Base-by-base conservation (phyloP, 2,329 filamentous ascomycete species). In the Penicillium sp. region DNA sequence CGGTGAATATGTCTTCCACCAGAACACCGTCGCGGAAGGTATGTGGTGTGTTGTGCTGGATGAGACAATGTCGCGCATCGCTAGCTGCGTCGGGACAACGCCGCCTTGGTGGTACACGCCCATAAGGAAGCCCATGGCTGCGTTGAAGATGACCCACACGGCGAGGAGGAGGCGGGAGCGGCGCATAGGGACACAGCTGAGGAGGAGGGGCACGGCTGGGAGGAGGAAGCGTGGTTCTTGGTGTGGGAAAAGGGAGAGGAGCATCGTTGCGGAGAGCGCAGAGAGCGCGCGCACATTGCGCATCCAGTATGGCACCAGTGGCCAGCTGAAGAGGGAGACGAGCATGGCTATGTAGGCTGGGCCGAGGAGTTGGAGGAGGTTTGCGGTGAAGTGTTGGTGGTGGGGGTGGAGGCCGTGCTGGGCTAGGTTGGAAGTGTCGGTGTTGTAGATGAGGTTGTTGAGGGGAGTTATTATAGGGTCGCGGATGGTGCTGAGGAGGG, bases 391-490 rank as follows among this genome's bases (percentile, higher is more conserved):
- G 71, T 92, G 89, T 70, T 92, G 89, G 70, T 92, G 91, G 80
- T 85, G 88, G 6, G 89, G 88, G 67, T 93, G 89, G 15, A 92
- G 75, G 48, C 89, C 90, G 76, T 93, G 89, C 62, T 85, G 78
- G 39, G 88, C 87, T 43, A 92, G 81, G 72, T 93, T 93, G 40
- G 82, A 79, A 25, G 85, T 79, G 48, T 83, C 79, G 19, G 87
- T 83, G 74, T 93, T 93, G 76, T 93, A 93, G 55, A 82, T 75
- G 59, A 92, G 79, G 71, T 92, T 92, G 72, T 93, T 92, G 55
- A 91, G 78, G 10, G 89, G 89, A 6, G 90, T 91, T 61, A 93
- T 85, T 48, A 89, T 82, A 0, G 90, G 90, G 60, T 57, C 81
- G 71, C 45, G 83, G 79, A 79, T 60, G 38, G 71, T 65, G n/a